Percentiles rank a stretch among this genome's conserved stretches.
These are phyloP conservation scores for Drechslerella stenobrocha DNA, from an alignment of 2,329 filamentous ascomycete genomes.

Conservation along the genomic window DNA sequence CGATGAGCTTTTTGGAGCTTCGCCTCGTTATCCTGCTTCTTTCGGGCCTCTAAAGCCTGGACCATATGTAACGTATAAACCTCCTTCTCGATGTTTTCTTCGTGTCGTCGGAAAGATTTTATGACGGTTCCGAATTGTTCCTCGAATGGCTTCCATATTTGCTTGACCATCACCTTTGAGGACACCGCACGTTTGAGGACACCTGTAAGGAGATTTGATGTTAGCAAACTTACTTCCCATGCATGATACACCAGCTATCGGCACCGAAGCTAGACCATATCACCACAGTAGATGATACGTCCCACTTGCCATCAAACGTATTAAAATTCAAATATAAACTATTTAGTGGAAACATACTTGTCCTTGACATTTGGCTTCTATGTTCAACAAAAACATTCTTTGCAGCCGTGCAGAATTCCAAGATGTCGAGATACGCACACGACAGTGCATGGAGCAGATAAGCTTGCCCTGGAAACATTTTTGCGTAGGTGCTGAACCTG, in stretches of 20 bases:
- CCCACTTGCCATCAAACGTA: too few relatives aligned
- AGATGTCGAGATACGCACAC: constrained; percentile 50
- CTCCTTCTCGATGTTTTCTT: constrained; percentile 49
- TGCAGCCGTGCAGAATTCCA: constrained; percentile 51
- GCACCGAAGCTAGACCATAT: too few relatives aligned
- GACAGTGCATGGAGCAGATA: constrained; percentile 51
- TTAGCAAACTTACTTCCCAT: too few relatives aligned
- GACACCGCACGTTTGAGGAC: neutral
- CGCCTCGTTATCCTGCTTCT: constrained; percentile 15
- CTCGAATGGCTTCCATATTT: constrained; percentile 50
- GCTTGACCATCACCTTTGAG: constrained; percentile 29
- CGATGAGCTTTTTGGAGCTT: constrained; percentile 17
- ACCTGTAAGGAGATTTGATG: neutral
- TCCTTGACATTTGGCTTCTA: neutral
- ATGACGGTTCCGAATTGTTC: constrained; percentile 48
- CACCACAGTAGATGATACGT: too few relatives aligned
- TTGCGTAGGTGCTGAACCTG: constrained; percentile 49
- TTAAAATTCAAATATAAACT: too few relatives aligned
- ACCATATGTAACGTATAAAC: constrained; percentile 49
- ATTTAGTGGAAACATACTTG: too few relatives aligned
- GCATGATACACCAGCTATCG: too few relatives aligned
- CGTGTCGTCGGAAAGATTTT: constrained; percentile 39
- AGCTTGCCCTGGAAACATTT: constrained; percentile 50
- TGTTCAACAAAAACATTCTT: constrained; percentile 40
- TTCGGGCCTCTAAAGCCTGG: constrained; percentile 42